Base-by-base conservation (phyloP, 2,329 filamentous ascomycete genomes). In the Fusarium guadeloupense region DNA sequence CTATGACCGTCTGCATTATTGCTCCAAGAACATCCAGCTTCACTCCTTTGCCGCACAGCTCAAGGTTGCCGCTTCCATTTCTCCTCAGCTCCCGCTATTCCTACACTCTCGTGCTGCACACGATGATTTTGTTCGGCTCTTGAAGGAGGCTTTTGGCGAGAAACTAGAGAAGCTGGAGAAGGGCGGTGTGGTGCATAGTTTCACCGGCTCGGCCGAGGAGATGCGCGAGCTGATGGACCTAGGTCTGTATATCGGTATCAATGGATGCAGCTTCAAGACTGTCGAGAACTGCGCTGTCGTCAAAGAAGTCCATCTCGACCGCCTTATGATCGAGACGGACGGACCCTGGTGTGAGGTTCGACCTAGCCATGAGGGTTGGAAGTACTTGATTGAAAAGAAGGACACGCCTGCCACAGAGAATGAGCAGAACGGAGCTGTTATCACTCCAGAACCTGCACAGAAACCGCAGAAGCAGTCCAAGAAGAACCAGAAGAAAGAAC, bases 271-370 rank as follows among this genome's bases (percentile, higher is more conserved):
- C 70, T 85, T 99, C 81, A 99, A 98, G 82, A 98, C 92, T 6
- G 88, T 84, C 10, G 92, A 97, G 73, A 99, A 98, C 69, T 85
- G 96, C 34, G 88, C 85, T 13, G 93, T 97, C 4, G 92, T 97
- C 10, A 87, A 84, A 61, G 85, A 89, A 57, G 87, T 98, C 33
- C 90, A 88, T 10, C 79, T 99, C 10, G 87, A 93, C 51, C 80
- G 89, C 40, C 76, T 99, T 48, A 96, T 98, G 84, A 87, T 99
- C 41, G 95, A 99, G 81, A 99, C 95, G 0, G 95, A 99, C 73
- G 95, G 95, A 3, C 95, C 95, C 4, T 99, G 95, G 91, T 99
- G 95, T 72, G 95, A 99, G 75, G 94, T 99, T 55, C 83, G 95
- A 20, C 89, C 93, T 1, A 92, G 86, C 25, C 94, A 99, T 77